Percentiles rank a stretch among this genome's conserved stretches.
These are phyloP conservation scores for Schizothecium vesticola DNA, from an alignment of 495 filamentous ascomycete species.

Conservation along the genomic window DNA sequence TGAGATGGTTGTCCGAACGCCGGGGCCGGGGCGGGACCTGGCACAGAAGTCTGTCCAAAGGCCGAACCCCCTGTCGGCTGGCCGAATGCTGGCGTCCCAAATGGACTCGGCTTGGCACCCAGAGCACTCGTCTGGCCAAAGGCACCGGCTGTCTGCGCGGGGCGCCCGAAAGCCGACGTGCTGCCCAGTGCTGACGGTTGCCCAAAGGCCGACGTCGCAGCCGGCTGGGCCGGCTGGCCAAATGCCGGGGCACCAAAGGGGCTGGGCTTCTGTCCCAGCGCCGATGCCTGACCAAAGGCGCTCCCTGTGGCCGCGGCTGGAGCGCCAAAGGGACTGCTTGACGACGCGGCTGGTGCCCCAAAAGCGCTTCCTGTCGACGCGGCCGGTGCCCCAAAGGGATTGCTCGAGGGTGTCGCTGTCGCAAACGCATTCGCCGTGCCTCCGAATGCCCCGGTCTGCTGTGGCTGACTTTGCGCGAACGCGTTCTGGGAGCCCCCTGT, in stretches of 20 bases:
- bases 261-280: conserved; percentile 36
- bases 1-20: conserved; percentile 37
- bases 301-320: neutral
- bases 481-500: conserved; percentile 22
- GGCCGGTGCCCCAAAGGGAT: conserved; percentile 33
- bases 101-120: conserved; percentile 26
- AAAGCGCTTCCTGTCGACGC: conserved; percentile 5
- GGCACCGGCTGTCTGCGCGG: conserved; percentile 21
- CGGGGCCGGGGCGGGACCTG: neutral
- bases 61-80: conserved; percentile 24
- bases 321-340: neutral
- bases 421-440: conserved; percentile 22
- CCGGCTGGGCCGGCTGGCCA: conserved; percentile 37
- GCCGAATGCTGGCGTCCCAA: conserved; percentile 18
- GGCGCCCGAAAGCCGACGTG: conserved; percentile 31
- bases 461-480: neutral
- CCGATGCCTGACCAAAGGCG: conserved; percentile 42
- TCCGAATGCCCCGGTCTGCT: neutral
- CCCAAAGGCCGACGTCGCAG: conserved; percentile 28
- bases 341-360: neutral
- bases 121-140: conserved; percentile 29
- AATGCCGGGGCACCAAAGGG: conserved; percentile 39
- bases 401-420: conserved; percentile 5
- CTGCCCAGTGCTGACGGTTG: conserved; percentile 20
- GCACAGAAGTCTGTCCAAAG: conserved; percentile 10